Evolutionary conservation across 2,329 filamentous ascomycete genomes (phyloP).

Genomic region (Colletotrichum lini): DNA sequence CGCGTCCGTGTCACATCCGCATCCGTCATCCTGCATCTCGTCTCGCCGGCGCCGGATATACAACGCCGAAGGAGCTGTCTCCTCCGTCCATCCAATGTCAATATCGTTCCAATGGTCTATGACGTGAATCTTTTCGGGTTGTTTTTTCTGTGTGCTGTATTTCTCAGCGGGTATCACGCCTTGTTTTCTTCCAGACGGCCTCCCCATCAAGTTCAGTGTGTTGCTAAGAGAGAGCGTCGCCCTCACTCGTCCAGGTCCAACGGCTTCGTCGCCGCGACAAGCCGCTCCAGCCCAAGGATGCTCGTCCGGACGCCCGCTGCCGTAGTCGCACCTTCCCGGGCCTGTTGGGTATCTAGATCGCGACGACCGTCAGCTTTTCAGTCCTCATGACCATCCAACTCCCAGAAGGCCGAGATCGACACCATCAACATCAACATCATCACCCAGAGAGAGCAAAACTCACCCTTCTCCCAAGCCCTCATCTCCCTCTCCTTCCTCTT

Average conservation of each 20-base stretch:
- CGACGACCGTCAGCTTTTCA: background rate
- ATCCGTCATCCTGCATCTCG: conserved; percentile 21
- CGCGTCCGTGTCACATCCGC: conserved; percentile 19
- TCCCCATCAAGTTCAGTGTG: background rate
- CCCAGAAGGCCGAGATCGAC: background rate
- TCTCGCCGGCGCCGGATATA: conserved; percentile 1
- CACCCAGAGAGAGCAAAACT: background rate
- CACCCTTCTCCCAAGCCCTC: background rate
- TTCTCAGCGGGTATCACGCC: conserved; percentile 10
- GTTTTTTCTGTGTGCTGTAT: background rate
- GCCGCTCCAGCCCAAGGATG: conserved; percentile 34
- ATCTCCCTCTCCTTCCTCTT: conserved; percentile 24
- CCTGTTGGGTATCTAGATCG: background rate
- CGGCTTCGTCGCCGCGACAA: conserved; percentile 32
- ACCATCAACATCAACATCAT: background rate
- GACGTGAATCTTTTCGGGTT: too few relatives aligned
- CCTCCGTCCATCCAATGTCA: background rate
- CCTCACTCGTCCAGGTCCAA: conserved; percentile 29
- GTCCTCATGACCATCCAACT: background rate
- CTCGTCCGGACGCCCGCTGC: conserved; percentile 29
- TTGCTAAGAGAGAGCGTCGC: background rate
- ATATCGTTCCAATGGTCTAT: too few relatives aligned
- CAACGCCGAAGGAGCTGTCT: background rate
- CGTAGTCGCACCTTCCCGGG: conserved; percentile 6
- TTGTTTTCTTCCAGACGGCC: background rate